A percentile compares a stretch with the other conserved stretches of the same genome.
These are phyloP conservation scores for Colletotrichum lentis DNA, from an alignment of 2,329 filamentous ascomycete species.

Conservation along the genomic window DNA sequence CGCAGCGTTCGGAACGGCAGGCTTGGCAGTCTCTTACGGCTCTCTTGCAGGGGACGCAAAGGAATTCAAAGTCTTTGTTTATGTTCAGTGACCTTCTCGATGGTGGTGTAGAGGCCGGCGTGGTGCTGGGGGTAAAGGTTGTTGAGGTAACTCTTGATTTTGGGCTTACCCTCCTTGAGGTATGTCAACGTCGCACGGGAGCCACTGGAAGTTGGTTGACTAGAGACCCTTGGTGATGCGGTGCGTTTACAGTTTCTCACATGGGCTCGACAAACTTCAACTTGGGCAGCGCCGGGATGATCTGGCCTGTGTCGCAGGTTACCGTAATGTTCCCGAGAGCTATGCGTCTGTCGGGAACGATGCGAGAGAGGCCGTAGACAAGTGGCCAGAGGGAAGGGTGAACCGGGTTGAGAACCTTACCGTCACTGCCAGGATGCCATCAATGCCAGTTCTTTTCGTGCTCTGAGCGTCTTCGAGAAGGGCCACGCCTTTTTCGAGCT, in stretches of 20 bases:
- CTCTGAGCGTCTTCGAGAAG: constrained; percentile 61
- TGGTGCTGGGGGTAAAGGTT: constrained; percentile 58
- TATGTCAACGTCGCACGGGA: constrained; percentile 60
- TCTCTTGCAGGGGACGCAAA: constrained; percentile 40
- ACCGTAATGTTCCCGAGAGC: constrained; percentile 51
- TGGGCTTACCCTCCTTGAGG: constrained; percentile 46
- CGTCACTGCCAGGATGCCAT: constrained; percentile 66
- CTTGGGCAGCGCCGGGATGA: constrained; percentile 39
- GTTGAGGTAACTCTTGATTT: constrained; percentile 62
- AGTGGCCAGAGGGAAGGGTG: constrained; percentile 71
- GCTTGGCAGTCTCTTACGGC: constrained; percentile 40
- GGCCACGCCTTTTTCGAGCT: constrained; percentile 54
- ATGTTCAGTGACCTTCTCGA: constrained; percentile 53
- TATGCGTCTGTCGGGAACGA: constrained; percentile 43
- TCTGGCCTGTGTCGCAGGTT: constrained; percentile 46
- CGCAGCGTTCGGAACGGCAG: constrained; percentile 29
- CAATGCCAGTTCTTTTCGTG: constrained; percentile 65
- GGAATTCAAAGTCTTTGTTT: constrained; percentile 42
- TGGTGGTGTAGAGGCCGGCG: constrained; percentile 49
- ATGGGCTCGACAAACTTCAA: background rate
- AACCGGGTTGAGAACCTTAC: constrained; percentile 67
- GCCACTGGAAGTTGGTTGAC: constrained; percentile 53
- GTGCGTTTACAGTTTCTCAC: too few species aligned
- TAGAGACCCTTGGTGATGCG: background rate
- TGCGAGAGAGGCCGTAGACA: constrained; percentile 58